phyloP scores from a whole-genome alignment of 1,139 yeast species.

The Blastobotrys buckinghamii region DNA sequence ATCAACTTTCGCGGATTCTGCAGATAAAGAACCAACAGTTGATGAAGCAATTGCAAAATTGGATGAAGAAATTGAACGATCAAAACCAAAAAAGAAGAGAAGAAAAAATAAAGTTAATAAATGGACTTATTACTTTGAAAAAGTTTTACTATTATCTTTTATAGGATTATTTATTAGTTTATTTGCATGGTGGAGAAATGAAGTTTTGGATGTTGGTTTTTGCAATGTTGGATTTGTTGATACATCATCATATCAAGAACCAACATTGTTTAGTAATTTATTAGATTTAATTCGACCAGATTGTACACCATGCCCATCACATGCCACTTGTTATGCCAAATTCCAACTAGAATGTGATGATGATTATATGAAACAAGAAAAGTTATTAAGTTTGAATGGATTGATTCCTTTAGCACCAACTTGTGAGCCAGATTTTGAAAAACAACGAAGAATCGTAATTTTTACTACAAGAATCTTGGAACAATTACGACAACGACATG shows the following conservation, averaged over 20 bases:
- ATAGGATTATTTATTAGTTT: constrained; percentile 19
- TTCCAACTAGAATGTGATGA: constrained; percentile 61
- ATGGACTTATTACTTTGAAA: constrained; percentile 9
- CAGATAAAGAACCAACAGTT: no score
- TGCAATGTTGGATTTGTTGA: constrained; percentile 31
- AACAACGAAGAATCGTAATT: constrained; percentile 60
- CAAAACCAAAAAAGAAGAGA: constrained; percentile 10
- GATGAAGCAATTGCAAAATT: neutral
- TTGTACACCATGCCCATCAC: constrained; percentile 75
- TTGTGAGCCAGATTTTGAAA: constrained; percentile 75
- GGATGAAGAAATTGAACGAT: constrained; percentile 8
- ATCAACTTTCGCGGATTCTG: no score
- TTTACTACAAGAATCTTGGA: constrained; percentile 65
- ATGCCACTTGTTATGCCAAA: constrained; percentile 66
- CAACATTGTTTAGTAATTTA: constrained; percentile 14
- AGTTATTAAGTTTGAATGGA: constrained; percentile 53
- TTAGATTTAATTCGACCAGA: constrained; percentile 44
- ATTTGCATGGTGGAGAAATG: constrained; percentile 30
- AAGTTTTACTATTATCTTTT: constrained; percentile 8
- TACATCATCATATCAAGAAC: constrained; percentile 6
- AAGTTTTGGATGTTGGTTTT: constrained; percentile 32
- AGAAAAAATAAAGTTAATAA: constrained; percentile 6
- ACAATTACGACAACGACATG: constrained; percentile 63
- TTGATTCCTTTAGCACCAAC: constrained; percentile 52
- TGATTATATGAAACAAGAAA: constrained; percentile 53